Percentiles rank a stretch among this genome's conserved stretches.
phyloP scores from a whole-genome alignment of 805 yeast species.

The Starmerella cellae region DNA sequence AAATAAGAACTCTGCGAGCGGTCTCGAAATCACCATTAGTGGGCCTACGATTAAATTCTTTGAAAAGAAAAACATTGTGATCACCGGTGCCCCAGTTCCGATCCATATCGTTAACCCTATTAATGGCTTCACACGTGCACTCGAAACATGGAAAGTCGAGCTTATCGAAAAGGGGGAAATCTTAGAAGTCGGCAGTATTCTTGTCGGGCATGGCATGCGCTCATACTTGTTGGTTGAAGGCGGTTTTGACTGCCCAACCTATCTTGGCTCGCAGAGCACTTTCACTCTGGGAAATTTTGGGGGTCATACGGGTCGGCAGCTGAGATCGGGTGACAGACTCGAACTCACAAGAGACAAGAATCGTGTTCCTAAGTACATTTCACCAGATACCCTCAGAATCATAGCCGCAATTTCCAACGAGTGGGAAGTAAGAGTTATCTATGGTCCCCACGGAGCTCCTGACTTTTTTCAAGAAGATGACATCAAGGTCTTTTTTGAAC shows the following conservation, averaged over 20 bases:
- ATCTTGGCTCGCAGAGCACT: constrained; percentile 87
- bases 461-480: constrained; percentile 76
- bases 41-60: constrained; percentile 86
- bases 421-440: constrained; percentile 86
- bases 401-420: constrained; percentile 39
- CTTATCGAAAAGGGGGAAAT: constrained; percentile 72
- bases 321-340: constrained; percentile 84
- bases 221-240: constrained; percentile 81
- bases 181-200: constrained; percentile 63
- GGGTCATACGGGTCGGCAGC: constrained; percentile 83
- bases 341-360: constrained; percentile 33
- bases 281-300: constrained; percentile 86
- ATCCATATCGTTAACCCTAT: constrained; percentile 48
- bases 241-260: constrained; percentile 87
- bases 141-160: not conserved
- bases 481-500: constrained; percentile 56
- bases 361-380: constrained; percentile 22
- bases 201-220: constrained; percentile 56
- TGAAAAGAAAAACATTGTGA: constrained; percentile 57
- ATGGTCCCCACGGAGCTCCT: constrained; percentile 97
- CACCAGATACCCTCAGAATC: constrained; percentile 34
- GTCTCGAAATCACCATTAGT: constrained; percentile 71
- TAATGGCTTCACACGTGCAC: constrained; percentile 48
- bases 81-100: constrained; percentile 73
- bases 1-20: constrained; percentile 68